Percentiles rank a stretch among this genome's conserved stretches.
Evolutionary conservation across 768 basidiomycete species (phyloP).

Genomic region (Psilocybe azurescens): DNA sequence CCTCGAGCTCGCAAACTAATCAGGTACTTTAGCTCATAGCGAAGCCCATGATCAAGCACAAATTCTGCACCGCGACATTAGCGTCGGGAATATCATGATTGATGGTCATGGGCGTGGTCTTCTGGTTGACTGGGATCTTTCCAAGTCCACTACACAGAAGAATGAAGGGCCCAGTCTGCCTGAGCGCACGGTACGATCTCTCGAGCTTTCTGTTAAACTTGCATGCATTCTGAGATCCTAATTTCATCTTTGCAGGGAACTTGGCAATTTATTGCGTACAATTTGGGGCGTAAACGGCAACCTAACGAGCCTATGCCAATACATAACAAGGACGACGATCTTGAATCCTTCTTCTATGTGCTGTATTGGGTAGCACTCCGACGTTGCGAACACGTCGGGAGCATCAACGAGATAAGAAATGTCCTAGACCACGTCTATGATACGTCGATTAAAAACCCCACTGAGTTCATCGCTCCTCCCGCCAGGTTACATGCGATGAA

Average conservation of each 20-base stretch:
- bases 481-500: too few relatives aligned
- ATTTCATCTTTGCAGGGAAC: neutral
- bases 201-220: neutral
- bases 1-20: neutral
- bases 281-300: neutral
- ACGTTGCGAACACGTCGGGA: conserved; percentile 1
- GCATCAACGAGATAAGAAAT: neutral
- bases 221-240: neutral
- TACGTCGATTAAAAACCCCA: too few relatives aligned
- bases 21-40: neutral
- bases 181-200: neutral
- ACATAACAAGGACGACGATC: neutral
- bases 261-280: neutral
- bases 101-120: neutral
- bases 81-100: neutral
- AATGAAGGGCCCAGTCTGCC: neutral
- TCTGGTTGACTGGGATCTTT: neutral
- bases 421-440: too few relatives aligned
- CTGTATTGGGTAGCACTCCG: neutral
- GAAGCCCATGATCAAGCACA: neutral
- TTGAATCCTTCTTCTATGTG: neutral
- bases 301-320: neutral
- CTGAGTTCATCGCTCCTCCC: too few relatives aligned
- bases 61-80: neutral
- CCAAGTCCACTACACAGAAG: neutral